These are phyloP conservation scores for Kwoniella sp. DNA, from an alignment of 768 basidiomycete genomes.

Conservation along the genomic window DNA sequence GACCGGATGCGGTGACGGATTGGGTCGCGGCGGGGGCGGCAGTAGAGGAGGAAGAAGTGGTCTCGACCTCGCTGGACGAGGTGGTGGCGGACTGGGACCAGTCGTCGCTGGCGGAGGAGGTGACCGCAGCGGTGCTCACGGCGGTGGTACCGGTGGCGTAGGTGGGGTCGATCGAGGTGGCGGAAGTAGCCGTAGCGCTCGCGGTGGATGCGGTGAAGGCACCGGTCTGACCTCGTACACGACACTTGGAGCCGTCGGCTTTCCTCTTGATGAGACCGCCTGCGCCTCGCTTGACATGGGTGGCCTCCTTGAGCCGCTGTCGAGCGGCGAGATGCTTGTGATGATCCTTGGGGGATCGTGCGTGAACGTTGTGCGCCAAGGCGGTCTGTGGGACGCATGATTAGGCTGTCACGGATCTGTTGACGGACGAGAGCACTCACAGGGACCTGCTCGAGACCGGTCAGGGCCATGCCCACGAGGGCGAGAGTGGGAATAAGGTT, in stretches of 20 bases:
- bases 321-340: conserved; percentile 36
- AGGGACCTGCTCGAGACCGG: conserved; percentile 27
- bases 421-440: conserved; percentile 15
- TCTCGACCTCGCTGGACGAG: conserved; percentile 1
- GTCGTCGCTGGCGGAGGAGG: background rate
- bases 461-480: conserved; percentile 27
- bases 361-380: conserved; percentile 2
- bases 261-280: conserved; percentile 16
- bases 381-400: background rate
- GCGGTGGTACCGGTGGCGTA: conserved; percentile 14
- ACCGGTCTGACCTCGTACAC: conserved; percentile 23
- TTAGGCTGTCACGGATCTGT: background rate
- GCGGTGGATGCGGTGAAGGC: conserved; percentile 14
- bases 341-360: conserved; percentile 11
- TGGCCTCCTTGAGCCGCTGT: conserved; percentile 8
- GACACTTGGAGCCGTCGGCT: conserved; percentile 35
- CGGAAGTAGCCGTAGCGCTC: conserved; percentile 50
- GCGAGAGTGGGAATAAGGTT: conserved; percentile 38
- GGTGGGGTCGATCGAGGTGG: conserved; percentile 51
- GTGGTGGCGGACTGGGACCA: conserved; percentile 1
- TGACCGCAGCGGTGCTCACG: conserved; percentile 9
- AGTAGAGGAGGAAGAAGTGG: conserved; percentile 13
- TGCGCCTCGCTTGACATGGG: conserved; percentile 4
- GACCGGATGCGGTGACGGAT: conserved; percentile 9
- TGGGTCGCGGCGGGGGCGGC: conserved; percentile 2